Conservation (phyloP, 2,329 filamentous ascomycete species). For the Ophiostoma angusticollis region DNA sequence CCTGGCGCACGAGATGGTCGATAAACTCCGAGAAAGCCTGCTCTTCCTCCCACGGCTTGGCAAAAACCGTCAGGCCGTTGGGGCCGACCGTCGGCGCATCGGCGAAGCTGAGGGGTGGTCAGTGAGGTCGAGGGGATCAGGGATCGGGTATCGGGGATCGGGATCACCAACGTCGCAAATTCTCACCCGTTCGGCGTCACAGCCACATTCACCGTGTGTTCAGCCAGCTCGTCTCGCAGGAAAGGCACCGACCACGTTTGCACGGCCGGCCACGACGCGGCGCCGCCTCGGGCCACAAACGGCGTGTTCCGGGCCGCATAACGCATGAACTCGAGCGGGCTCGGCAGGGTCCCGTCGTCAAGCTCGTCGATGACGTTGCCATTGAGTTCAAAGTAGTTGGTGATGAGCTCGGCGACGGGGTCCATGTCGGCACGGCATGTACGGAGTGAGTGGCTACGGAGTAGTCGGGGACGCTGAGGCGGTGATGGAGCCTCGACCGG, state of each 20-base stretch:
- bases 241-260: constrained; percentile 50
- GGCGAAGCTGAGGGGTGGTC: constrained; percentile 28
- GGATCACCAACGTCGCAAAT: background rate
- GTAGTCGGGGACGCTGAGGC: too few relatives aligned
- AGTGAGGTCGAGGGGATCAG: too few relatives aligned
- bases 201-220: constrained; percentile 56
- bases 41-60: constrained; percentile 58
- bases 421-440: too few relatives aligned
- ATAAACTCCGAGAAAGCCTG: constrained; percentile 52
- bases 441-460: background rate
- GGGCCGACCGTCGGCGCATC: constrained; percentile 36
- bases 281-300: constrained; percentile 56
- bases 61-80: constrained; percentile 37
- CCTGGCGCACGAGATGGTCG: constrained; percentile 45
- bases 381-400: constrained; percentile 64
- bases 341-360: constrained; percentile 40
- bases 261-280: constrained; percentile 48
- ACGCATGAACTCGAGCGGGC: constrained; percentile 67
- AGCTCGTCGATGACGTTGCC: constrained; percentile 46
- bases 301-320: constrained; percentile 62
- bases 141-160: too few relatives aligned
- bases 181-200: constrained; percentile 57
- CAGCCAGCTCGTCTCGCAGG: constrained; percentile 40
- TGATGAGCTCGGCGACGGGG: constrained; percentile 43
- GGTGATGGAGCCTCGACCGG: too few relatives aligned